Percentiles rank a stretch among this genome's conserved stretches.
Conservation (phyloP, 2,329 filamentous ascomycete species). For the Sclerotinia trifoliorum region DNA sequence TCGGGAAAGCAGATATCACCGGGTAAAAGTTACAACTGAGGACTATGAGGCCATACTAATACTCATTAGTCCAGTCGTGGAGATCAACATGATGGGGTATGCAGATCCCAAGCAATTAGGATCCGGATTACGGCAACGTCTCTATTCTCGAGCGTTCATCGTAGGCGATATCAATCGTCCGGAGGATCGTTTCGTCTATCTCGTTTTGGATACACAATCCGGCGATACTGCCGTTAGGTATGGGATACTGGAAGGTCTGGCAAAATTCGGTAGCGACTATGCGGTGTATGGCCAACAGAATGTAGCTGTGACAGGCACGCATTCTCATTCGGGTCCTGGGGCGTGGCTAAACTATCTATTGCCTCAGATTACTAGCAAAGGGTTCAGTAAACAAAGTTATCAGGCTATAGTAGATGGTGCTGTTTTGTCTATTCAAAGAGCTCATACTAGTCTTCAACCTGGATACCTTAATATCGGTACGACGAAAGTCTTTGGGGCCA, state of each 20-base stretch:
- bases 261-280: conserved; percentile 68
- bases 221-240: conserved; percentile 86
- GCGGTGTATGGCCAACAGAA: conserved; percentile 75
- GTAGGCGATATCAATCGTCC: conserved; percentile 66
- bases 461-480: conserved; percentile 71
- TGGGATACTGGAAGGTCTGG: conserved; percentile 78
- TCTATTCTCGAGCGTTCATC: conserved; percentile 89
- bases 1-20: conserved; percentile 71
- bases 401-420: conserved; percentile 85
- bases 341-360: conserved; percentile 94
- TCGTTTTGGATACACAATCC: conserved; percentile 82
- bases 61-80: conserved; percentile 68
- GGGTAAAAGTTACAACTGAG: conserved; percentile 48
- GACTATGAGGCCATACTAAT: conserved; percentile 25
- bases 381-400: conserved; percentile 85
- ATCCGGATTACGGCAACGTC: conserved; percentile 78
- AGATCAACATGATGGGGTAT: conserved; percentile 90
- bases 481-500: conserved; percentile 69
- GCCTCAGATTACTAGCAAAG: conserved; percentile 83
- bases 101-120: conserved; percentile 81
- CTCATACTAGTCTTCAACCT: conserved; percentile 65
- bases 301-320: conserved; percentile 85
- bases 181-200: conserved; percentile 75
- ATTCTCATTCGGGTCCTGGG: conserved; percentile 87
- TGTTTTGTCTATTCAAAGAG: conserved; percentile 75